Percentiles rank a stretch among this genome's conserved stretches.
Evolutionary conservation across 2,329 filamentous ascomycete genomes (phyloP).

Genomic region (Diaporthe sp.): DNA sequence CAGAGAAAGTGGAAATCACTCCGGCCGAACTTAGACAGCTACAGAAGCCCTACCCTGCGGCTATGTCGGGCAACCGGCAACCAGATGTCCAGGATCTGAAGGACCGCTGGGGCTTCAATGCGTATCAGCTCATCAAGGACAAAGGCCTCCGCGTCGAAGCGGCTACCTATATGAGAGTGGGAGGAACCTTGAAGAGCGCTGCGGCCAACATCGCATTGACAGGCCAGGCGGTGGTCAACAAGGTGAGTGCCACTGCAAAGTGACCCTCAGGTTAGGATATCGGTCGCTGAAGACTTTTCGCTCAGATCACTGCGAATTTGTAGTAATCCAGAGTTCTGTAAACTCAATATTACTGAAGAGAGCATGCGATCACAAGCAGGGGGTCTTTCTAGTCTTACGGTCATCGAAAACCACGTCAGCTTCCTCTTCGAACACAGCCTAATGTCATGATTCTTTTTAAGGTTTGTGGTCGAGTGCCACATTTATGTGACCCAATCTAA

Average conservation of each 20-base stretch:
- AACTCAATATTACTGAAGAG: too few species aligned
- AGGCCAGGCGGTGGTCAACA: not conserved
- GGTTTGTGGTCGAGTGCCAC: too few species aligned
- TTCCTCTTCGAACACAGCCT: too few species aligned
- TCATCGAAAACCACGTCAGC: not conserved
- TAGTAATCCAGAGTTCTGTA: not conserved
- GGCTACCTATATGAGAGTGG: slow-evolving; percentile 1
- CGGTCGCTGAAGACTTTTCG: not conserved
- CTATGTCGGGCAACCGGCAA: not conserved
- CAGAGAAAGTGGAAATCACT: not conserved
- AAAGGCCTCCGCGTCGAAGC: not conserved
- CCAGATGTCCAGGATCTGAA: not conserved
- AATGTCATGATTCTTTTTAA: not conserved
- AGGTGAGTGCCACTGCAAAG: not conserved
- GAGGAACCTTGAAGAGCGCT: not conserved
- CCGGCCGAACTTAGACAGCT: not conserved
- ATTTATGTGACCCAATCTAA: not conserved
- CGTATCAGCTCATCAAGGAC: slow-evolving; percentile 1
- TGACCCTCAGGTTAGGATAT: rapidly evolving
- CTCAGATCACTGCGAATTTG: not conserved
- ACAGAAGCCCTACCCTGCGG: not conserved
- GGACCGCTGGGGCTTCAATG: slow-evolving; percentile 18
- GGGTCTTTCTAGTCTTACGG: not conserved
- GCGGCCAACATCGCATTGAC: not conserved
- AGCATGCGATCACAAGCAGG: not conserved